Percentiles rank a stretch among this genome's conserved stretches.
Evolutionary conservation across 441 rosid species (phyloP).

Genomic region (Pelargonium australe): DNA sequence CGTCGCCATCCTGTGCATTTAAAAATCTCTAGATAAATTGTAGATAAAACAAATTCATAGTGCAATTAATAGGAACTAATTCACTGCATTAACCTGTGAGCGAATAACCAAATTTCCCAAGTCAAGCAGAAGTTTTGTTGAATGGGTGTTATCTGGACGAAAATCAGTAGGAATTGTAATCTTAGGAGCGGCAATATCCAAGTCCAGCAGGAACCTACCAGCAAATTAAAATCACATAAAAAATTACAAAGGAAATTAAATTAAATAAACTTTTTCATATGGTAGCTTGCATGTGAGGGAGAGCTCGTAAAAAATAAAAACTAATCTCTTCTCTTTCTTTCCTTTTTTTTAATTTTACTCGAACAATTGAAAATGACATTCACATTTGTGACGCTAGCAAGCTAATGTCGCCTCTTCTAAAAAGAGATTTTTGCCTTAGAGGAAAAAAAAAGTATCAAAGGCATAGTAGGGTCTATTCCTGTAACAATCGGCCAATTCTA

Average conservation of each 20-base stretch:
- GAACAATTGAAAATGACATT: too few species aligned
- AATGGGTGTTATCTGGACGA: slow-evolving; percentile 56
- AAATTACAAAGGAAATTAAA: neutral
- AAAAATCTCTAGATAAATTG: slow-evolving; percentile 17
- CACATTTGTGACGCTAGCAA: too few species aligned
- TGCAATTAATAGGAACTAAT: slow-evolving; percentile 17
- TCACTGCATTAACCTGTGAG: slow-evolving; percentile 57
- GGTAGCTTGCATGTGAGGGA: too few species aligned
- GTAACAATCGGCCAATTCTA: too few species aligned
- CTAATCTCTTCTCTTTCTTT: too few species aligned
- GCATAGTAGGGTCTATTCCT: too few species aligned
- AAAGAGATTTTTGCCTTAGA: too few species aligned
- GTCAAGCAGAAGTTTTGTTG: slow-evolving; percentile 93
- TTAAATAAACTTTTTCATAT: too few species aligned
- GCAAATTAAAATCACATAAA: slow-evolving; percentile 21
- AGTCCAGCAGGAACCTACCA: slow-evolving; percentile 84
- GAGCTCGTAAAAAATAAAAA: too few species aligned
- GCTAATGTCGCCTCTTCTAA: too few species aligned
- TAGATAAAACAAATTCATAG: neutral
- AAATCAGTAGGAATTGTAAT: slow-evolving; percentile 93
- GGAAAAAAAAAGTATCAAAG: too few species aligned
- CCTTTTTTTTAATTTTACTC: too few species aligned
- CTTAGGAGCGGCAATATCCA: slow-evolving; percentile 99
- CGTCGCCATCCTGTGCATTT: slow-evolving; percentile 62
- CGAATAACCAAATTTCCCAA: slow-evolving; percentile 87